Evolutionary conservation across 352 stramenopile species (phyloP).

Genomic region (Globisporangium uncinulatum): DNA sequence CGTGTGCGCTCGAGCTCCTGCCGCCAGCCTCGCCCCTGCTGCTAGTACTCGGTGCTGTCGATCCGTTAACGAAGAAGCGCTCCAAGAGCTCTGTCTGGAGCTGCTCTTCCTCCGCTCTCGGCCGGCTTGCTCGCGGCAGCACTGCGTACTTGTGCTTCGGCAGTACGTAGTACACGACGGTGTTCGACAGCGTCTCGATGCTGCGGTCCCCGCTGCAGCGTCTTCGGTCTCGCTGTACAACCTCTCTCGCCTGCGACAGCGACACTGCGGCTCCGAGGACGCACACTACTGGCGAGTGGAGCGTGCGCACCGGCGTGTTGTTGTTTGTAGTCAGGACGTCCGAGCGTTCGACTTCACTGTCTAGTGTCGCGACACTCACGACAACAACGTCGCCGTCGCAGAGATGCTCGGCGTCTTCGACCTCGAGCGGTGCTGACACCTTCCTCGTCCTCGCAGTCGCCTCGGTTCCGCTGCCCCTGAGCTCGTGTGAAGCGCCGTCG

Average conservation of each 20-base stretch:
- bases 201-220: background rate
- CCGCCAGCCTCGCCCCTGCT: background rate
- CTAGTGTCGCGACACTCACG: conserved; percentile 14
- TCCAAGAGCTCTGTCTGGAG: conserved; percentile 28
- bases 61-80: conserved; percentile 15
- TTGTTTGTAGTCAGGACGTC: background rate
- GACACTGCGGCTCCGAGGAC: conserved; percentile 16
- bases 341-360: background rate
- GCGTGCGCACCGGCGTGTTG: background rate
- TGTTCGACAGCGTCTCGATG: too few relatives aligned
- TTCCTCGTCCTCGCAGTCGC: background rate
- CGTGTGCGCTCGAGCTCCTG: background rate
- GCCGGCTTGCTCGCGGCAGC: conserved; percentile 21
- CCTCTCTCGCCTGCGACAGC: conserved; percentile 13
- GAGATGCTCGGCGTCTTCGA: conserved; percentile 6
- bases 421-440: background rate
- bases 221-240: conserved; percentile 3
- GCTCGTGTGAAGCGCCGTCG: background rate
- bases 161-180: conserved; percentile 23
- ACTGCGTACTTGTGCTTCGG: conserved; percentile 35
- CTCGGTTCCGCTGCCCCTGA: background rate
- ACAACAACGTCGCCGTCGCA: conserved; percentile 29
- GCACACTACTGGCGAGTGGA: conserved; percentile 24
- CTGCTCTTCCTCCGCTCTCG: conserved; percentile 21
- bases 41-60: background rate